phyloP scores from a whole-genome alignment of 495 filamentous ascomycete genomes.

The Lophiotrema nucula region DNA sequence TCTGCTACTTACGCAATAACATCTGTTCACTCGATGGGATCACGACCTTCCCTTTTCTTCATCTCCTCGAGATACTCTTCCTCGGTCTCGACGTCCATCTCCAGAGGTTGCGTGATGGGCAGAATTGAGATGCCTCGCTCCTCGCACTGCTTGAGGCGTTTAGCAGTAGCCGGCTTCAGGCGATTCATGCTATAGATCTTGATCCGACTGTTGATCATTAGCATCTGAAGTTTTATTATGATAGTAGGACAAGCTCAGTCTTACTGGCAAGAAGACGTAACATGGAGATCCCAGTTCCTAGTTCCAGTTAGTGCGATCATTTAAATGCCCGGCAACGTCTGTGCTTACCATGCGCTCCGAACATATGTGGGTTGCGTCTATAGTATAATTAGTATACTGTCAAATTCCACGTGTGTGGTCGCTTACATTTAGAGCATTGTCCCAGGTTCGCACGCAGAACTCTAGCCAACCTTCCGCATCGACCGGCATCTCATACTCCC shows the following conservation, averaged over 20 bases:
- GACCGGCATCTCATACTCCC: conserved; percentile 54
- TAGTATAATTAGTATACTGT: no score
- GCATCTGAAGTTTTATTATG: no score
- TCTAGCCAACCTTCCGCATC: conserved; percentile 62
- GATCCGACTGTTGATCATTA: conserved; percentile 54
- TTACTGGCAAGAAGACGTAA: conserved; percentile 60
- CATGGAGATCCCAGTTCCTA: conserved; percentile 64
- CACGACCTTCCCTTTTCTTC: conserved; percentile 27
- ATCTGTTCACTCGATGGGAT: conserved; percentile 33
- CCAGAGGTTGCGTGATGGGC: conserved; percentile 34
- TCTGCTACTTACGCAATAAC: no score
- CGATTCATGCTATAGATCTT: conserved; percentile 64
- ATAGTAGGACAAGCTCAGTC: not conserved
- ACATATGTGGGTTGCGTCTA: conserved; percentile 51
- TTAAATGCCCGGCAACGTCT: not conserved
- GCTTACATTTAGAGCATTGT: conserved; percentile 51
- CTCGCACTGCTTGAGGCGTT: conserved; percentile 52
- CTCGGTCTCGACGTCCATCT: conserved; percentile 33
- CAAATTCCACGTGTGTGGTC: no score
- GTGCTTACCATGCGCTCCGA: conserved; percentile 38
- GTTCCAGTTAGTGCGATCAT: conserved; percentile 6
- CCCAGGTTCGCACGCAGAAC: conserved; percentile 57
- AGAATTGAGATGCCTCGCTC: conserved; percentile 41
- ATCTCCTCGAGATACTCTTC: conserved; percentile 33
- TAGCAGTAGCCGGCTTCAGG: conserved; percentile 47